Percentiles rank a stretch among this genome's conserved stretches.
Conservation (phyloP, 352 stramenopile species). For the Blastocystis sp. region DNA sequence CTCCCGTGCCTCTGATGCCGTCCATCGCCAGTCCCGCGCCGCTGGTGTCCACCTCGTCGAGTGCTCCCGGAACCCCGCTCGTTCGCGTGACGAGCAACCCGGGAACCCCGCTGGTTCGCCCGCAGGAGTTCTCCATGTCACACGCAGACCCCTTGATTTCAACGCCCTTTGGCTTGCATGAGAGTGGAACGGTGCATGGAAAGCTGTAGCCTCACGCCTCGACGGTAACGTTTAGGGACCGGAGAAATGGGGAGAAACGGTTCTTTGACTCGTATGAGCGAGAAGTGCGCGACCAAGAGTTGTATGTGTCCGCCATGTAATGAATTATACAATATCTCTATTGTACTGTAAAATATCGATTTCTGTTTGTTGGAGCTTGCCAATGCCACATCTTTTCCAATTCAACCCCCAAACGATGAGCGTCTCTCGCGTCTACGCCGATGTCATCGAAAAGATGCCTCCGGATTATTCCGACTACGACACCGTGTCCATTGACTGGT, state of each 20-base stretch:
- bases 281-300: neutral
- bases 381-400: too few species aligned
- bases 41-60: too few species aligned
- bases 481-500: neutral
- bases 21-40: too few species aligned
- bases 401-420: neutral
- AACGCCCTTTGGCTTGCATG: neutral
- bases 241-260: neutral
- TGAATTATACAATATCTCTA: neutral
- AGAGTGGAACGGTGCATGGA: neutral
- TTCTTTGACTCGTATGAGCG: neutral
- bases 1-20: too few species aligned
- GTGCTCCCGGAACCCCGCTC: too few species aligned
- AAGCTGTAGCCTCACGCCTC: neutral
- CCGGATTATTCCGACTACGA: conserved; percentile 19
- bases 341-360: neutral
- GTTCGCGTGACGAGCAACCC: too few species aligned
- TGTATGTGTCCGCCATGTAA: neutral
- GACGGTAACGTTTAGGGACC: neutral
- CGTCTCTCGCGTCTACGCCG: conserved; percentile 4
- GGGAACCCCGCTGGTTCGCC: too few species aligned
- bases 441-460: neutral
- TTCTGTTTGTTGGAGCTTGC: neutral
- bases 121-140: neutral
- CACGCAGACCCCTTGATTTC: neutral